Evolutionary conservation across 2,329 filamentous ascomycete species (phyloP), one percentile per base, ranked within the genome.

Genomic region (Pseudopyricularia javanii): DNA sequence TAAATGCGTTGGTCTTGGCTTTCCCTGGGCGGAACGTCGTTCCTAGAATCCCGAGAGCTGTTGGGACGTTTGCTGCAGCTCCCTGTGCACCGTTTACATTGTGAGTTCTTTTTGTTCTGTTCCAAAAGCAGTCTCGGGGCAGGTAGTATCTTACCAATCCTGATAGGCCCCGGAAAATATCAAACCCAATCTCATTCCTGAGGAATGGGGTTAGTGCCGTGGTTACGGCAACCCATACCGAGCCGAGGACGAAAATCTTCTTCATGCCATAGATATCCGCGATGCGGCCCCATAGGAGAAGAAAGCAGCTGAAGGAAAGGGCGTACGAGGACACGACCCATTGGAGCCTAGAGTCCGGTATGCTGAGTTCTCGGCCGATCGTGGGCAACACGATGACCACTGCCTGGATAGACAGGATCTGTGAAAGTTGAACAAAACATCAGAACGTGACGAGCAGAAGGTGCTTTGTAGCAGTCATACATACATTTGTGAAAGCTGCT

Each of bases 1-100:
- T 79, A 58, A 88, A 86, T 1, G 83, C 82, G 61, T 85, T 85
- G 59, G 85, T 86, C 66, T 86, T 86, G 4, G 82, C 78, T 57
- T 79, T 82, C 0, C 83, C 81, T 0, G 82, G 82, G 1, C 78
- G 76, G 53, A 87, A 87, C 0, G 80, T 85, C 1, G 78, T 77
- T 0, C 82, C 83, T 3, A 88, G 64, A 37, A 87, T 86, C 0
- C 84, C 84, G 60, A 88, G 79, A 0, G 83, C 84, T 0, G 83
- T 86, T 0, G 84, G 83, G 0, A 86, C 80, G 60, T 85, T 86
- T 15, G 82, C 81, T 2, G 84, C 83, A 26, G 80, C 80, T 2
- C 82, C 83, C 67, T 78, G 12, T 28, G 11, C 1, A n/a, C 7
- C 11, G 9, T 15, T 2, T 2, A 5, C 14, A 33, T 5, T 43